Percentiles rank a stretch among this genome's conserved stretches.
These are phyloP conservation scores for Aspergillus tanneri DNA, from an alignment of 2,329 filamentous ascomycete species.

Conservation along the genomic window DNA sequence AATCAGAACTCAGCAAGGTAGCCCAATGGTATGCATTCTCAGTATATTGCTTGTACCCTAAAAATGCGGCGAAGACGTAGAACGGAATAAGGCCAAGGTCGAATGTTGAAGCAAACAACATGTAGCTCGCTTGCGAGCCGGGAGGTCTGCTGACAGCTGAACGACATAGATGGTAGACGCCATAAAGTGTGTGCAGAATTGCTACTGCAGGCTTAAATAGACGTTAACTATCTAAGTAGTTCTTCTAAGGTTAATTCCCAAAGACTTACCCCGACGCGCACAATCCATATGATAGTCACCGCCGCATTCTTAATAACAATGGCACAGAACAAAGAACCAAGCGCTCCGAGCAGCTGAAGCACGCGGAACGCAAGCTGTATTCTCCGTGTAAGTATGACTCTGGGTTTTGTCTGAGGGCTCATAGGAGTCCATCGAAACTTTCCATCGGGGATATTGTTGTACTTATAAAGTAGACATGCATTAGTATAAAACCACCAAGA, in stretches of 20 bases:
- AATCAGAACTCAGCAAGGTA: constrained; percentile 61
- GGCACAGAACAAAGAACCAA: constrained; percentile 71
- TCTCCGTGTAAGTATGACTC: constrained; percentile 67
- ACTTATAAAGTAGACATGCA: constrained; percentile 28
- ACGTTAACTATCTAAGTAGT: neutral
- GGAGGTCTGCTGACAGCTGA: constrained; percentile 70
- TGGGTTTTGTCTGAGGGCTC: constrained; percentile 66
- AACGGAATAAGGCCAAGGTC: constrained; percentile 68
- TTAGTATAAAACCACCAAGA: constrained; percentile 1
- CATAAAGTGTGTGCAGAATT: constrained; percentile 70
- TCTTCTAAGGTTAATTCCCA: neutral
- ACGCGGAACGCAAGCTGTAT: constrained; percentile 68
- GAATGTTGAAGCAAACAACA: constrained; percentile 74
- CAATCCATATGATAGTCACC: constrained; percentile 68
- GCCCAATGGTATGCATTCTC: constrained; percentile 57
- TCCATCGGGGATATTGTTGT: constrained; percentile 59
- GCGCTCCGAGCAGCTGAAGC: constrained; percentile 65
- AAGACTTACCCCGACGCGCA: constrained; percentile 69
- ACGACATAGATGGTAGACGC: constrained; percentile 74
- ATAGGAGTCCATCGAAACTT: constrained; percentile 64
- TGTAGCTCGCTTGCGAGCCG: constrained; percentile 81
- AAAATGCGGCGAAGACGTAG: constrained; percentile 59
- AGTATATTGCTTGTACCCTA: constrained; percentile 54
- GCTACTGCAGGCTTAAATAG: constrained; percentile 68
- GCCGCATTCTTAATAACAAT: constrained; percentile 72